Base-by-base conservation (phyloP, 2,329 filamentous ascomycete species). In the Fusarium transvaalense region DNA sequence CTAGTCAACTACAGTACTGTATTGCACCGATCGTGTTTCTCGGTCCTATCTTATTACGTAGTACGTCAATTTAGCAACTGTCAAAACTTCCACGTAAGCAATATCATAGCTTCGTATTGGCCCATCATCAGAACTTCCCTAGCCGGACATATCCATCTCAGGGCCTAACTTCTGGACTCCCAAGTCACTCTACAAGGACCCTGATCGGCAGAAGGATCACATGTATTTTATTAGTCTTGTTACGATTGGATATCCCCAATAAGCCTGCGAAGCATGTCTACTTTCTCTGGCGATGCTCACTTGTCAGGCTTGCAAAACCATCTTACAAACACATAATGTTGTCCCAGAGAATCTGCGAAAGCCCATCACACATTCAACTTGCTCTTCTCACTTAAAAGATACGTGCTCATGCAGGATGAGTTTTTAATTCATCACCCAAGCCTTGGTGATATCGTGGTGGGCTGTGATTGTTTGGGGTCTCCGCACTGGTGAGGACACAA, bases 201-300 rank as follows among this genome's bases (percentile, higher is more conserved):
- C 68, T 70, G 68, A 70, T 70, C 67, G 60, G 51, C 68, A 56
- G 51, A 35, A 37, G 29, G 46, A 50, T 55, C 37, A 34, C 32
- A 50, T 35, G 21, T 50, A 42, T 53, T 27, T 56, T 56, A 23
- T 46, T 43, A 41, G 38, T 35, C 38, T 42, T 55, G 17, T 32
- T 17, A 50, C 15, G 25, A 19, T n/a, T 35, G 32, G 17, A 17
- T 34, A 29, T 17, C 14, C 37, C 10, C 12, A 54, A 54, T 23
- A 35, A n/a, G 10, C 31, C 14, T 35, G 12, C 25, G 15, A 51
- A 21, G n/a, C 34, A 54, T 29, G 19, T 27, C n/a, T 19, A 8
- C 21, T 15, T 38, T 50, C 9, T n/a, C 17, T n/a, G 9, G 6
- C 17, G 10, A 25, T 14, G 21, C 31, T 48, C 23, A 14, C 21